phyloP scores from a whole-genome alignment of 1,139 yeast genomes.

The Magnusiomyces sp. region DNA sequence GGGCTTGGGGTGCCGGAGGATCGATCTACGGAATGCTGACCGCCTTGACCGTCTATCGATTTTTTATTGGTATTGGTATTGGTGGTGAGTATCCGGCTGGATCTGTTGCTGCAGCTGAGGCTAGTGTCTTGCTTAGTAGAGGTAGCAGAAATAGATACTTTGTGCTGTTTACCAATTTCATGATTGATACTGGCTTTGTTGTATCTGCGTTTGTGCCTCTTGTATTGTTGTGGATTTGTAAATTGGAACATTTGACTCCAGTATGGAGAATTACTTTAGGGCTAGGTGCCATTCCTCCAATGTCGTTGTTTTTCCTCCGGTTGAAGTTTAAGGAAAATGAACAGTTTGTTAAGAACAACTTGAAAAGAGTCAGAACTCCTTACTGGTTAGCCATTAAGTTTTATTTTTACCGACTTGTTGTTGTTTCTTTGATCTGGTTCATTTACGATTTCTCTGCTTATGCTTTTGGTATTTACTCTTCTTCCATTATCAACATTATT shows the following conservation, averaged over 20 bases:
- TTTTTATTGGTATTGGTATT: slow-evolving; percentile 74
- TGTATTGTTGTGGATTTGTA: slow-evolving; percentile 77
- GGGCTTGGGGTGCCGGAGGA: slow-evolving; percentile 75
- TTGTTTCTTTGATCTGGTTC: slow-evolving; percentile 80
- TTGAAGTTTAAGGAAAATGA: slow-evolving; percentile 65
- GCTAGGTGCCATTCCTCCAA: slow-evolving; percentile 85
- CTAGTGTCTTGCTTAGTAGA: slow-evolving; percentile 65
- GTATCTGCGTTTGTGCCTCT: slow-evolving; percentile 77
- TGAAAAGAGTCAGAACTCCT: slow-evolving; percentile 60
- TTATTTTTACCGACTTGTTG: slow-evolving; percentile 71
- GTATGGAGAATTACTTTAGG: slow-evolving; percentile 94
- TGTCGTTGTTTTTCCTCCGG: slow-evolving; percentile 68
- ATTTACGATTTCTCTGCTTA: slow-evolving; percentile 81
- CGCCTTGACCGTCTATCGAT: slow-evolving; percentile 76
- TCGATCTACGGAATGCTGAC: slow-evolving; percentile 64
- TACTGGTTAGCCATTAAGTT: slow-evolving; percentile 61
- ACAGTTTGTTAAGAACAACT: slow-evolving; percentile 58
- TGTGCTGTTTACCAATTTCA: slow-evolving; percentile 77
- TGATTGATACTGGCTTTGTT: slow-evolving; percentile 87
- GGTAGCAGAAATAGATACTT: slow-evolving; percentile 86
- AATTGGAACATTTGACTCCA: slow-evolving; percentile 57
- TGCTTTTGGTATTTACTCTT: slow-evolving; percentile 78
- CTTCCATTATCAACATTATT: slow-evolving; percentile 51
- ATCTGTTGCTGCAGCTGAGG: slow-evolving; percentile 90
- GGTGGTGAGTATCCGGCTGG: slow-evolving; percentile 89